Evolutionary conservation across 495 filamentous ascomycete species (phyloP).

Genomic region (Parachaetomium inaequale): DNA sequence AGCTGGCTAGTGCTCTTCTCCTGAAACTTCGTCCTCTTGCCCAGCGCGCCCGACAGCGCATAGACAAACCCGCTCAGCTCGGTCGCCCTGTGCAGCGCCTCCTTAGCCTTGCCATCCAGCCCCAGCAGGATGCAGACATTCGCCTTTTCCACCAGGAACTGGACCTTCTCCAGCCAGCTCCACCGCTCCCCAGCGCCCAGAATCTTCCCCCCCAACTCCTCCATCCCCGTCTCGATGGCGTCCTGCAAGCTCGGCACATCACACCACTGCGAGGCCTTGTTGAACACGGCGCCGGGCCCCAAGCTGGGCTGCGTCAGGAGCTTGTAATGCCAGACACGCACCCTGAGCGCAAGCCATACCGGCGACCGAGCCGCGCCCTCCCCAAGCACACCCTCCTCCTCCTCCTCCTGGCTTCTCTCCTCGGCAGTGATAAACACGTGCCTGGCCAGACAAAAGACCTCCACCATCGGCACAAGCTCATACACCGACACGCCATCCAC

Average conservation of each 20-base stretch:
- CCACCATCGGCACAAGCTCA: constrained; percentile 73
- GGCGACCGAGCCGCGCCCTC: constrained; percentile 23
- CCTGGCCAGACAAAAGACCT: constrained; percentile 76
- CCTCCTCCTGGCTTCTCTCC: constrained; percentile 6
- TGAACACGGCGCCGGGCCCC: constrained; percentile 48
- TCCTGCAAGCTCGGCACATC: constrained; percentile 49
- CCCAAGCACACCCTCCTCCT: background rate
- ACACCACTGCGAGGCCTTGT: constrained; percentile 45
- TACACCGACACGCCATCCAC: constrained; percentile 86
- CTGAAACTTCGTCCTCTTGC: constrained; percentile 92
- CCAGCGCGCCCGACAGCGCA: constrained; percentile 77
- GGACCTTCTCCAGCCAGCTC: constrained; percentile 47
- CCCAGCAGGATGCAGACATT: constrained; percentile 83
- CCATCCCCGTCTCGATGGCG: constrained; percentile 47
- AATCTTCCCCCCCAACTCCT: constrained; percentile 42
- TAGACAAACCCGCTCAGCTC: constrained; percentile 67
- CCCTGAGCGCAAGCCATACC: constrained; percentile 58
- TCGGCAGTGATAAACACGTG: constrained; percentile 53
- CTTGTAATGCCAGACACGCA: constrained; percentile 84
- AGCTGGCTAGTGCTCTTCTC: constrained; percentile 85
- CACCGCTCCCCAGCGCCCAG: constrained; percentile 27
- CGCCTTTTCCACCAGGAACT: constrained; percentile 75
- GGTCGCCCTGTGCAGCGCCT: constrained; percentile 65
- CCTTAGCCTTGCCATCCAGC: constrained; percentile 68
- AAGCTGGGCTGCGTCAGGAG: constrained; percentile 71